phyloP scores from a whole-genome alignment of 192 early-diverging fungal species.

The Podila epigama region DNA sequence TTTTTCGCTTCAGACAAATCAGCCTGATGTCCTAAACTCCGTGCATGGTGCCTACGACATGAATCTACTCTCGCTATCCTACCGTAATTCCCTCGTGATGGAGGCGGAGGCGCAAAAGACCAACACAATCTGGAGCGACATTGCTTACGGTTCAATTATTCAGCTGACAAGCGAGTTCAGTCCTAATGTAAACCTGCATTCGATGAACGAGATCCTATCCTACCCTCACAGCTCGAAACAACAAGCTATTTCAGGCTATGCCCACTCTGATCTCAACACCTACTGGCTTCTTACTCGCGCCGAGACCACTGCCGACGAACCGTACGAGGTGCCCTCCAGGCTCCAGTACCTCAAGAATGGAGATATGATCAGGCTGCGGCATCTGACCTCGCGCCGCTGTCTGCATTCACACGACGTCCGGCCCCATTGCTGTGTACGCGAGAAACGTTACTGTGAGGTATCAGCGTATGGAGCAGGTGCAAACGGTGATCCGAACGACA shows the following conservation, averaged over 20 bases:
- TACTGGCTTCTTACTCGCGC: constrained; percentile 57
- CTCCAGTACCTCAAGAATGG: constrained; percentile 65
- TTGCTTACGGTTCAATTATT: constrained; percentile 60
- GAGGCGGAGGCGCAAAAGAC: not conserved
- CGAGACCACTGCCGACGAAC: not conserved
- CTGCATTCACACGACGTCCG: constrained; percentile 70
- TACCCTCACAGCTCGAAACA: constrained; percentile 69
- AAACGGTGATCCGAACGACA: constrained; percentile 77
- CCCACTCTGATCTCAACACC: constrained; percentile 65
- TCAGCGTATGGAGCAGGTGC: constrained; percentile 68
- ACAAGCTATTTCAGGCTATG: constrained; percentile 71
- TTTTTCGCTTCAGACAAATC: not conserved
- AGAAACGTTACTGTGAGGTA: not conserved
- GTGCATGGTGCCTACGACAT: not conserved
- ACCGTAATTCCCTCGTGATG: not conserved
- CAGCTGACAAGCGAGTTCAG: constrained; percentile 55
- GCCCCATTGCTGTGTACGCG: not conserved
- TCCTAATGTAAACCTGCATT: constrained; percentile 59
- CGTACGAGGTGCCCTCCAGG: not conserved
- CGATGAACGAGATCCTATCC: constrained; percentile 48
- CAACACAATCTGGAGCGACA: not conserved
- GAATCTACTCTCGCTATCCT: not conserved
- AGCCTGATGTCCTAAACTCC: not conserved
- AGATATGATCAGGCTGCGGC: constrained; percentile 74
- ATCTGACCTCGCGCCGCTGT: constrained; percentile 57